Conservation (phyloP, 2,329 filamentous ascomycete genomes). For the Aurifilum marmelostoma region DNA sequence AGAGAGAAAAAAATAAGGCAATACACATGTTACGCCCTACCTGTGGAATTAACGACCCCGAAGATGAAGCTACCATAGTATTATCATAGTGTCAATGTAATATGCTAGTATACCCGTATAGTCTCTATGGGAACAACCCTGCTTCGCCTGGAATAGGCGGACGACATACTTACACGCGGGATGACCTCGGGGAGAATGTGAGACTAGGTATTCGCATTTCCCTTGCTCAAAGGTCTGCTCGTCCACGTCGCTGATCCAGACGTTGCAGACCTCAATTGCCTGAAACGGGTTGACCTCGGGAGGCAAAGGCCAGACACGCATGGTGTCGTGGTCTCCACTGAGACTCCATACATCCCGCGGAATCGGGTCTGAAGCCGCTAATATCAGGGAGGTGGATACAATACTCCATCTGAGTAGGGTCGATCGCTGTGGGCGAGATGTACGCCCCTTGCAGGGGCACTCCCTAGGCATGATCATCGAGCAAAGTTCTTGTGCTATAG, state of each 20-base stretch:
- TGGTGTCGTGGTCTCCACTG: background rate
- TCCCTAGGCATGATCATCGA: background rate
- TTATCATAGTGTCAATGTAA: background rate
- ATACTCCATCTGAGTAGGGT: slow-evolving; percentile 15
- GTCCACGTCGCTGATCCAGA: background rate
- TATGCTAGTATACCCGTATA: background rate
- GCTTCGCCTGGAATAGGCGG: background rate
- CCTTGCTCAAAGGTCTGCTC: background rate
- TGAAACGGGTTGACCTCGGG: background rate
- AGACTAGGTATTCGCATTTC: background rate
- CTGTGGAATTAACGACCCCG: background rate
- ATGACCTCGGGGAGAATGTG: background rate
- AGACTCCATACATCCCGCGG: background rate
- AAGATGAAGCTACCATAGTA: background rate
- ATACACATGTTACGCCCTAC: background rate
- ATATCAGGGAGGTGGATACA: slow-evolving; percentile 7
- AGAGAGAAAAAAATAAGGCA: background rate
- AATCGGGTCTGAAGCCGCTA: background rate
- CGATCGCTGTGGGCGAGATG: slow-evolving; percentile 11
- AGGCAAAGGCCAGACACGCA: background rate
- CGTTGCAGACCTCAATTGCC: background rate
- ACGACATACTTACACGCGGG: background rate
- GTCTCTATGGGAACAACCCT: background rate
- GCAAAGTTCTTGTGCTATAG: background rate
- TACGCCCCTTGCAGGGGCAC: slow-evolving; percentile 15